Evolutionary conservation across 2,329 filamentous ascomycete genomes (phyloP).

Genomic region (Xenoacremonium recifei): DNA sequence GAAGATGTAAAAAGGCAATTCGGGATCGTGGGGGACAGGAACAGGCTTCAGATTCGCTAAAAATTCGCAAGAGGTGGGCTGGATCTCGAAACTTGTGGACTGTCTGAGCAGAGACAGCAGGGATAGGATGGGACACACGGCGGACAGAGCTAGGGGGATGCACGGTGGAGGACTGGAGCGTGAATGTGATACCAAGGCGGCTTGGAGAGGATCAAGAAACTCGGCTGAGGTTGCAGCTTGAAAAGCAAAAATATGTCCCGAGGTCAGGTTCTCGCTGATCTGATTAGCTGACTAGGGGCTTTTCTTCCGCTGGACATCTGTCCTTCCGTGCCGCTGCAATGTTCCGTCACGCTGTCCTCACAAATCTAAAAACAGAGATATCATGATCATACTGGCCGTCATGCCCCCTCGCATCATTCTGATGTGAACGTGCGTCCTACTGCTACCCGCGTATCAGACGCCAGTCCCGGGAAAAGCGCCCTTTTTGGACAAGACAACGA

Average conservation of each 20-base stretch:
- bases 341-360: conserved; percentile 3
- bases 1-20: conserved; percentile 11
- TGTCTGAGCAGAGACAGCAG: conserved; percentile 5
- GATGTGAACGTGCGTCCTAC: too few species aligned
- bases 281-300: conserved; percentile 23
- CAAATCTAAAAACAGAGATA: conserved; percentile 8
- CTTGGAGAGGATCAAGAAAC: not conserved
- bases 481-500: conserved; percentile 89
- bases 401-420: conserved; percentile 11
- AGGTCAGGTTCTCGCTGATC: too few species aligned
- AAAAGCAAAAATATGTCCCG: conserved; percentile 11
- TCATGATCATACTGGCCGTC: not conserved
- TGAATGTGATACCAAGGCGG: conserved; percentile 22
- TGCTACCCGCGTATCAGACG: conserved; percentile 44
- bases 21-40: conserved; percentile 14
- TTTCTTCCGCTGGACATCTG: conserved; percentile 8
- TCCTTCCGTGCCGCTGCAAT: conserved; percentile 12
- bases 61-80: not conserved
- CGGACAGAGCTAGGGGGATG: conserved; percentile 15
- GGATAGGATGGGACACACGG: conserved; percentile 10
- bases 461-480: conserved; percentile 93
- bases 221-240: conserved; percentile 2
- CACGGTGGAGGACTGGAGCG: conserved; percentile 21
- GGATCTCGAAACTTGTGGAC: not conserved
- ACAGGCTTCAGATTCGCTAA: conserved; percentile 10